Evolutionary conservation across 2,329 filamentous ascomycete genomes (phyloP).

Genomic region (Cercospora sojina): DNA sequence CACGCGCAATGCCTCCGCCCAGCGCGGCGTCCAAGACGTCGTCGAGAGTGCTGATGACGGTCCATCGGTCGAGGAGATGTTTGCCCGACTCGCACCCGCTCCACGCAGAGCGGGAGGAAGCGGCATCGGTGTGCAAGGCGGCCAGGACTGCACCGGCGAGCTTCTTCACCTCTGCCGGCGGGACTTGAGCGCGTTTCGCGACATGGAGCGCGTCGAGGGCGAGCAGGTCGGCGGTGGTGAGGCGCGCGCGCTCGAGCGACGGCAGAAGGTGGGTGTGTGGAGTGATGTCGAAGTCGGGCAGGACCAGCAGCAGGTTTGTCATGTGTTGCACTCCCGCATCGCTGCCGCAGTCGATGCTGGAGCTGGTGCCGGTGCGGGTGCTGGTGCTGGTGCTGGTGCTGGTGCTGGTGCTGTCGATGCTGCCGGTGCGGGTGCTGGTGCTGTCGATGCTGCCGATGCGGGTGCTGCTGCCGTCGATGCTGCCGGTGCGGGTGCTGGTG

Average conservation of each 20-base stretch:
- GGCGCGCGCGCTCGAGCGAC: conserved; percentile 71
- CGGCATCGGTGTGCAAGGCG: conserved; percentile 52
- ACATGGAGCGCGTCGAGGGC: conserved; percentile 79
- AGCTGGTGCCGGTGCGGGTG: background rate
- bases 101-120: background rate
- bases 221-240: conserved; percentile 82
- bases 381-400: background rate
- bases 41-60: conserved; percentile 77
- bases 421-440: background rate
- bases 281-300: conserved; percentile 74
- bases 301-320: conserved; percentile 80
- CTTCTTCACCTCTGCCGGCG: conserved; percentile 74
- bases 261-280: conserved; percentile 74
- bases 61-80: conserved; percentile 49
- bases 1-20: conserved; percentile 75
- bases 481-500: background rate
- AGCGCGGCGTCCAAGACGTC: conserved; percentile 67
- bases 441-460: background rate
- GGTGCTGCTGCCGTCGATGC: background rate
- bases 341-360: conserved; percentile 19
- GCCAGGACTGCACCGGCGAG: conserved; percentile 70
- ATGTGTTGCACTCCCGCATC: conserved; percentile 50
- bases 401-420: background rate
- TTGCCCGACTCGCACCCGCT: conserved; percentile 34
- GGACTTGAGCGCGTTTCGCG: conserved; percentile 79